A percentile compares a stretch with the other conserved stretches of the same genome.
phyloP scores from a whole-genome alignment of 2,329 filamentous ascomycete genomes.

The Ophiostoma sp. region DNA sequence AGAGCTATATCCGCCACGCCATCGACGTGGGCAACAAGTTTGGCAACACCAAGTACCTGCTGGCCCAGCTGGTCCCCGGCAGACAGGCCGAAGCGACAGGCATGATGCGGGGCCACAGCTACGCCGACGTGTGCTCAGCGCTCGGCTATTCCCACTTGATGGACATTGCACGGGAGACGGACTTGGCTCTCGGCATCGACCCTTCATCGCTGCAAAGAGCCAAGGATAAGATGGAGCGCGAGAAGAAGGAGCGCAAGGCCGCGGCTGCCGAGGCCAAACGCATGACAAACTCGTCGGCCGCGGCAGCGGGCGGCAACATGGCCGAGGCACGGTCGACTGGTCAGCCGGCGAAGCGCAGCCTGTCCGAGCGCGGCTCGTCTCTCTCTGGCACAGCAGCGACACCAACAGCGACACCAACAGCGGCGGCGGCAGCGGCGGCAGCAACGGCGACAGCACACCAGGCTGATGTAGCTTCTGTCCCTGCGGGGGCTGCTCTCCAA shows the following conservation, averaged over 20 bases:
- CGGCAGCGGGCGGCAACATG: constrained; percentile 44
- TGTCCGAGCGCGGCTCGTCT: constrained; percentile 33
- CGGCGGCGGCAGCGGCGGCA: neutral
- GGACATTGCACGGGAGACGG: constrained; percentile 58
- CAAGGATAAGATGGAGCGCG: constrained; percentile 29
- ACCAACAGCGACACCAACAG: neutral
- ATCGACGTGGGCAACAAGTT: constrained; percentile 79
- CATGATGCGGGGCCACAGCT: constrained; percentile 63
- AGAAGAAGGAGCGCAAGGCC: constrained; percentile 17
- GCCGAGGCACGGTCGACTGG: constrained; percentile 33
- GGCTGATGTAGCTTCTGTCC: neutral
- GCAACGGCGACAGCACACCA: neutral
- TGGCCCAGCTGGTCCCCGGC: constrained; percentile 79
- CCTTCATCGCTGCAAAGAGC: constrained; percentile 38
- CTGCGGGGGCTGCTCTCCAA: neutral
- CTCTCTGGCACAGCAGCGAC: neutral
- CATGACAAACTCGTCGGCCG: constrained; percentile 33
- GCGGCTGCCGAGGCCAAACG: constrained; percentile 16
- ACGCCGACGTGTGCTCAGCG: constrained; percentile 60
- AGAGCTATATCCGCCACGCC: constrained; percentile 65
- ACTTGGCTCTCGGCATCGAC: constrained; percentile 57
- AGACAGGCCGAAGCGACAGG: constrained; percentile 59
- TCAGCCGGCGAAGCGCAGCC: constrained; percentile 23
- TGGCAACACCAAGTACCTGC: constrained; percentile 87
- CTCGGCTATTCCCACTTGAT: constrained; percentile 57